These are phyloP conservation scores for Phyllosticta citribraziliensis DNA, from an alignment of 2,329 filamentous ascomycete genomes.

Conservation along the genomic window DNA sequence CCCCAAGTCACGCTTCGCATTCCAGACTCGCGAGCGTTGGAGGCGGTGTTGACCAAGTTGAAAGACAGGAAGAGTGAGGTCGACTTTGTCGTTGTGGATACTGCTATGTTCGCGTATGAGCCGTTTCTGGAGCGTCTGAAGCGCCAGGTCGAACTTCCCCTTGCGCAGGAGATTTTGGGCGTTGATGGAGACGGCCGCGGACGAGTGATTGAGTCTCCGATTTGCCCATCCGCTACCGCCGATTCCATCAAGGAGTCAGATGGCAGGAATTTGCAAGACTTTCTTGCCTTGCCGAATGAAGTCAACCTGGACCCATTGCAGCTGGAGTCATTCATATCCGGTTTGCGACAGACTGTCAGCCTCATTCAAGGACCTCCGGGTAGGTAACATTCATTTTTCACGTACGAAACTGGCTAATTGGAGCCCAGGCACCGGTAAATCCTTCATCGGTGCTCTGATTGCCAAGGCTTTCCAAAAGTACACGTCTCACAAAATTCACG, in stretches of 20 bases:
- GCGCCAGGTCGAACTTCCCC: constrained; percentile 44
- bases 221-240: not conserved
- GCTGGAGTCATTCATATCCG: constrained; percentile 43
- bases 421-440: constrained; percentile 59
- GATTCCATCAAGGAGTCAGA: constrained; percentile 12
- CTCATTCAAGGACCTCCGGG: constrained; percentile 66
- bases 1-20: constrained; percentile 46
- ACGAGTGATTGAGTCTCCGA: not conserved
- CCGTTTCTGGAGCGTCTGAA: constrained; percentile 54
- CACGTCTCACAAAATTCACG: constrained; percentile 45
- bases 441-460: constrained; percentile 58
- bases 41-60: constrained; percentile 39
- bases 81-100: constrained; percentile 38
- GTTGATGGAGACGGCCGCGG: constrained; percentile 4
- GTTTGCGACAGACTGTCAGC: constrained; percentile 45
- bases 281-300: constrained; percentile 21
- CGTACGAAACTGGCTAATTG: constrained; percentile 6
- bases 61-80: constrained; percentile 14
- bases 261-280: constrained; percentile 21
- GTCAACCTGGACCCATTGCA: constrained; percentile 46
- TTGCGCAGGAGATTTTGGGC: constrained; percentile 44
- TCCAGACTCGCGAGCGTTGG: constrained; percentile 35
- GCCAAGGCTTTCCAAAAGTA: constrained; percentile 45
- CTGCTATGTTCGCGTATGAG: constrained; percentile 59
- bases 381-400: constrained; percentile 21